A percentile compares a stretch with the other conserved stretches of the same genome.
phyloP scores from a whole-genome alignment of 345 rosid genomes.

The Orychophragmus violaceus region DNA sequence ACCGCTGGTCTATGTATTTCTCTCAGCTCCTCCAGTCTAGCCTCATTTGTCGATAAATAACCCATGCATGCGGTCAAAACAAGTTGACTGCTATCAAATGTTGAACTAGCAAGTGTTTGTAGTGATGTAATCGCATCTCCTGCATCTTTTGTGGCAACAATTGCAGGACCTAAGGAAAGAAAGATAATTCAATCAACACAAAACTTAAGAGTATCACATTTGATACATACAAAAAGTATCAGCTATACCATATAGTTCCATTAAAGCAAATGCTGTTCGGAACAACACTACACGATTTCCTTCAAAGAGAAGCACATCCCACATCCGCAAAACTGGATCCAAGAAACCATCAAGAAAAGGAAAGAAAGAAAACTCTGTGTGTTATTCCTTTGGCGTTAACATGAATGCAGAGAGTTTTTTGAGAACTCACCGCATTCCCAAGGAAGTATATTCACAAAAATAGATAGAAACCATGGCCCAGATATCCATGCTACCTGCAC shows the following conservation, averaged over 20 bases:
- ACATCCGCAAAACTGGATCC: slow-evolving; percentile 77
- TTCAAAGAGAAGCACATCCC: slow-evolving; percentile 96
- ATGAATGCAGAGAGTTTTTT: background rate
- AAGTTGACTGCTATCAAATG: slow-evolving; percentile 97
- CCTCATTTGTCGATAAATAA: slow-evolving; percentile 63
- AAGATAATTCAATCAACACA: background rate
- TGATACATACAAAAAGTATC: background rate
- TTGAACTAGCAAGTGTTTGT: slow-evolving; percentile 85
- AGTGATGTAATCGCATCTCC: slow-evolving; percentile 86
- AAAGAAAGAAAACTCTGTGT: background rate
- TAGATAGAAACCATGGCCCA: slow-evolving; percentile 96
- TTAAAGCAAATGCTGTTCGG: slow-evolving; percentile 51
- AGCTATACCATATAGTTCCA: background rate
- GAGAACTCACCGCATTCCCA: slow-evolving; percentile 90
- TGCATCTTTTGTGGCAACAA: slow-evolving; percentile 78
- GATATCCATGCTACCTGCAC: slow-evolving; percentile 98
- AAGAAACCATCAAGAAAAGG: background rate
- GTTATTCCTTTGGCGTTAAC: background rate
- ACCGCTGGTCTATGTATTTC: slow-evolving; percentile 70
- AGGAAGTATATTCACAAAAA: slow-evolving; percentile 91
- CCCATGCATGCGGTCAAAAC: slow-evolving; percentile 92
- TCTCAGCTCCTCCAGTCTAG: slow-evolving; percentile 65
- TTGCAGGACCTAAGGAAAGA: slow-evolving; percentile 62
- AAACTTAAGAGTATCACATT: background rate
- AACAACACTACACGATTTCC: slow-evolving; percentile 95